Evolutionary conservation across 2,329 filamentous ascomycete genomes (phyloP), one percentile per base, ranked within the genome.

Genomic region (Colletotrichum magnum): DNA sequence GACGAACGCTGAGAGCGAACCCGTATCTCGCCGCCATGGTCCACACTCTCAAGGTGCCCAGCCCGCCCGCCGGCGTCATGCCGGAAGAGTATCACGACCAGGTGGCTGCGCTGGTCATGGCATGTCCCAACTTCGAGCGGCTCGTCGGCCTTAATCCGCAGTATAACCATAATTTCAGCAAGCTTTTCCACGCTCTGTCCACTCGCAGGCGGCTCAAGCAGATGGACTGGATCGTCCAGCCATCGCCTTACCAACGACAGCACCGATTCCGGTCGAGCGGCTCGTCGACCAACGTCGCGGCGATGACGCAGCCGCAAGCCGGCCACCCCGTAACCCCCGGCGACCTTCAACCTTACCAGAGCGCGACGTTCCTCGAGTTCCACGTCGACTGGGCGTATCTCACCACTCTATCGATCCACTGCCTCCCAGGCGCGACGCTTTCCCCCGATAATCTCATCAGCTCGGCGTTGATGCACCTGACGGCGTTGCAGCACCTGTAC

Each of bases 71-170:
- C 32, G 78, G 79, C 13, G 76, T 81, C n/a, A 73, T 80, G 12
- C 57, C 79, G 18, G 84, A 85, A 43, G 81, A 85, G 53, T 91
- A 91, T 73, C 83, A 89, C 68, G 84, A 89, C 72, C 76, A 88
- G 3, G 82, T 90, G 2, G 88, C 89, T 0, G 86, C 89, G 5
- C 78, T 92, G 26, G 82, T 92, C 66, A 90, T 90, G 88, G 86
- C 88, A 0, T 92, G 89, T 65, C 89, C 89, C 2, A 91, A 91
- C 71, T 80, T 92, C 12, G 89, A 92, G 77, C 82, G 84, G 58
- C 79, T 92, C 6, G 79, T 84, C 12, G 89, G 89, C 0, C 86
- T 87, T 47, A 83, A 87, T 63, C 83, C 85, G 2, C 77, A 79
- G 4, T 90, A 90, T 74, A 81, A 86, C 63, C 87, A 90, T 76